Percentiles rank a stretch among this genome's conserved stretches.
These are phyloP conservation scores for Aspergillus bridgeri DNA, from an alignment of 495 filamentous ascomycete genomes.

Conservation along the genomic window DNA sequence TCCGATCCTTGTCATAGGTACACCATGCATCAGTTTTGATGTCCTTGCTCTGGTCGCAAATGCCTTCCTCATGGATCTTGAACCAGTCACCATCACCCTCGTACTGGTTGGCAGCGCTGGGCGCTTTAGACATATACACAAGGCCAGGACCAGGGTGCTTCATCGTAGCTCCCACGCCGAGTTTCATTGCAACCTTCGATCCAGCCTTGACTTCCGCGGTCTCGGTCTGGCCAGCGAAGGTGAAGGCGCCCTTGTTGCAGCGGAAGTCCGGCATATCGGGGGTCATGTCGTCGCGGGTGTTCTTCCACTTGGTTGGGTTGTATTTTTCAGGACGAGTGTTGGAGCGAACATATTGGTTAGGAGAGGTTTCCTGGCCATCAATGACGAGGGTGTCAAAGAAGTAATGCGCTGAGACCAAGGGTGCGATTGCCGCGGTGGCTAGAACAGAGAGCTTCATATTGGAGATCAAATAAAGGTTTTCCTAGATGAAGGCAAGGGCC, in stretches of 20 bases:
- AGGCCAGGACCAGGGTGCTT: constrained; percentile 48
- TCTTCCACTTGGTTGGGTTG: constrained; percentile 5
- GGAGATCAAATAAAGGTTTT: no score
- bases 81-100: constrained; percentile 49
- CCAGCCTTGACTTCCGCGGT: constrained; percentile 5
- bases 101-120: constrained; percentile 24
- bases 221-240: background rate
- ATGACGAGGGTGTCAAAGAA: constrained; percentile 7
- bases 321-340: constrained; percentile 3
- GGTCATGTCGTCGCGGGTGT: constrained; percentile 5
- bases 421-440: background rate
- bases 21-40: constrained; percentile 31
- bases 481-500: no score
- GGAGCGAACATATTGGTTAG: constrained; percentile 4
- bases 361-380: constrained; percentile 2
- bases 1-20: constrained; percentile 3
- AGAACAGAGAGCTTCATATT: constrained; percentile 1
- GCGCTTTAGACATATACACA: constrained; percentile 48
- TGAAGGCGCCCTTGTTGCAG: constrained; percentile 7
- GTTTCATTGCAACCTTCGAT: constrained; percentile 8
- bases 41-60: constrained; percentile 15
- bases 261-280: constrained; percentile 7
- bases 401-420: constrained; percentile 7
- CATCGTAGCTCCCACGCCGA: constrained; percentile 18
- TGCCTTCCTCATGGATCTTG: constrained; percentile 39